Percentiles rank a stretch among this genome's conserved stretches.
phyloP scores from a whole-genome alignment of 176 grass and related monocot genomes.

The Panicum miliaceum region DNA sequence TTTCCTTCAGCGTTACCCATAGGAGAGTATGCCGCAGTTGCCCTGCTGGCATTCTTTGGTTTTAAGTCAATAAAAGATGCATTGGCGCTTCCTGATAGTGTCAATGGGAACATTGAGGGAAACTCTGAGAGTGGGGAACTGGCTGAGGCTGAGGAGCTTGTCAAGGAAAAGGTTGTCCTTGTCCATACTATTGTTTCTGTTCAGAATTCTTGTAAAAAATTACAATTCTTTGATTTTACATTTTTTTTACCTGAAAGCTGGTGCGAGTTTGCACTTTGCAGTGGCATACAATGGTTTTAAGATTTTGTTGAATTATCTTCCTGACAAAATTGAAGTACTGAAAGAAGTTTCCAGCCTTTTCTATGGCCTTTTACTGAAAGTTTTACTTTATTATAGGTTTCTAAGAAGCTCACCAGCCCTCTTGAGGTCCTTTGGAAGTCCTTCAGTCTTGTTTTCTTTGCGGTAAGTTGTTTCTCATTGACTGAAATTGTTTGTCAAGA shows the following conservation, averaged over 20 bases:
- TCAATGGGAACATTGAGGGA: constrained; percentile 44
- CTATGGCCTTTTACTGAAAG: not conserved
- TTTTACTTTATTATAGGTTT: constrained; percentile 52
- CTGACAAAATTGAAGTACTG: not conserved
- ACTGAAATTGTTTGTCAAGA: not conserved
- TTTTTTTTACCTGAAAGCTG: not conserved
- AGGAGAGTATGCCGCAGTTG: constrained; percentile 92
- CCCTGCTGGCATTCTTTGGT: constrained; percentile 89
- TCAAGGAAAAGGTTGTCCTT: constrained; percentile 88
- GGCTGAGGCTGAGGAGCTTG: constrained; percentile 94
- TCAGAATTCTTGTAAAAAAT: constrained; percentile 2
- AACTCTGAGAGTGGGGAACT: constrained; percentile 82
- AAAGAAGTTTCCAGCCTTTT: constrained; percentile 8
- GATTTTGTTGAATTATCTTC: not conserved
- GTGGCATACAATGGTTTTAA: constrained; percentile 1
- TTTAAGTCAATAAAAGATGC: constrained; percentile 98
- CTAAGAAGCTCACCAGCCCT: constrained; percentile 75
- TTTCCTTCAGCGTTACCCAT: constrained; percentile 79
- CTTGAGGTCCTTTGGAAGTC: constrained; percentile 89
- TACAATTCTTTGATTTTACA: constrained; percentile 13
- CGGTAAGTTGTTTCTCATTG: constrained; percentile 53
- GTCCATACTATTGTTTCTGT: constrained; percentile 12
- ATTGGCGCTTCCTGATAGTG: constrained; percentile 63
- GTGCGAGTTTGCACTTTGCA: constrained; percentile 20
- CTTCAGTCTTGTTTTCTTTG: constrained; percentile 92